Conservation (phyloP, 2,329 filamentous ascomycete genomes). For the Aphanocladium album region DNA sequence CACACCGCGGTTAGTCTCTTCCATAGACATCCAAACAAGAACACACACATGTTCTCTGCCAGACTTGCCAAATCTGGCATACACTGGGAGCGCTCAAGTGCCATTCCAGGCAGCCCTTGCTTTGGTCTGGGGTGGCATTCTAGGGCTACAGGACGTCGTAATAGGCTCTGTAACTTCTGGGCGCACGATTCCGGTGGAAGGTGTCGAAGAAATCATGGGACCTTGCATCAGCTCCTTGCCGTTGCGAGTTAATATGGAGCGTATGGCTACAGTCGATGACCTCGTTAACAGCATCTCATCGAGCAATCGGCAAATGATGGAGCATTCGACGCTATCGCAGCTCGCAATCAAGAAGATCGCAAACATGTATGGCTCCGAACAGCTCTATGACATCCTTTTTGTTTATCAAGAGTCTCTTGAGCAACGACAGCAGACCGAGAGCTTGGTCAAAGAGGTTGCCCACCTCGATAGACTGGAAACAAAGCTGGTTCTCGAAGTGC, state of each 20-base stretch:
- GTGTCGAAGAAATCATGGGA: slow-evolving; percentile 69
- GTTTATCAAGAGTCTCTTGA: slow-evolving; percentile 75
- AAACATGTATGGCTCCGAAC: slow-evolving; percentile 47
- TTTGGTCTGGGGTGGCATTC: slow-evolving; percentile 60
- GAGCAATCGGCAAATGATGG: slow-evolving; percentile 60
- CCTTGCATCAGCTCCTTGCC: slow-evolving; percentile 77
- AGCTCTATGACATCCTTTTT: slow-evolving; percentile 72
- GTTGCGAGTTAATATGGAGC: slow-evolving; percentile 56
- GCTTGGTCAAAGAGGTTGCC: slow-evolving; percentile 47
- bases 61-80: not conserved
- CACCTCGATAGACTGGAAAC: slow-evolving; percentile 73
- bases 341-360: slow-evolving; percentile 62
- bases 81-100: slow-evolving; percentile 52
- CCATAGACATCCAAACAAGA: not conserved
- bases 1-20: not conserved
- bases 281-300: slow-evolving; percentile 60
- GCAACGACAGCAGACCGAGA: slow-evolving; percentile 26
- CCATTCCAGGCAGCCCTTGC: slow-evolving; percentile 70
- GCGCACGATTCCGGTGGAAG: slow-evolving; percentile 63
- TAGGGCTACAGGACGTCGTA: slow-evolving; percentile 60
- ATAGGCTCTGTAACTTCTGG: slow-evolving; percentile 81
- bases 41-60: not conserved
- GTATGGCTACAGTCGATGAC: slow-evolving; percentile 49
- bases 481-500: slow-evolving; percentile 68
- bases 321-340: slow-evolving; percentile 59